A percentile compares a stretch with the other conserved stretches of the same genome.
Evolutionary conservation across 805 yeast genomes (phyloP).

Genomic region (Saturnispora galanensis): DNA sequence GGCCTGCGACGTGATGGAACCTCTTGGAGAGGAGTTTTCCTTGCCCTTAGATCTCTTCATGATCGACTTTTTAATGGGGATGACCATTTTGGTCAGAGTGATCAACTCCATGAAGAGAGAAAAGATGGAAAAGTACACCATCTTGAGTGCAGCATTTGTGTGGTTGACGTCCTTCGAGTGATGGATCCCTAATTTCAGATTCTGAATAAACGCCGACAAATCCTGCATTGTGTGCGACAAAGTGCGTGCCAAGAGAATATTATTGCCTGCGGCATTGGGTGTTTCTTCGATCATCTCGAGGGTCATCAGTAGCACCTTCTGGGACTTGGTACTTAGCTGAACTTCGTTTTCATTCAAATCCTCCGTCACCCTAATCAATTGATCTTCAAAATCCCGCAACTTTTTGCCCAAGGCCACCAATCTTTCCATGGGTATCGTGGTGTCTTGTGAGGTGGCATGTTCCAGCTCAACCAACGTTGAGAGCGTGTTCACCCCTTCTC

Average conservation of each 20-base stretch:
- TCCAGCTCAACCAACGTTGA: slow-evolving; percentile 8
- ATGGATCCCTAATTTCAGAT: slow-evolving; percentile 11
- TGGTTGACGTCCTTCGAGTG: no score
- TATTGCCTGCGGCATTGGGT: no score
- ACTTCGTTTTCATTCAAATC: slow-evolving; percentile 13
- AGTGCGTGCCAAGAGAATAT: slow-evolving; percentile 12
- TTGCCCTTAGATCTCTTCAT: not conserved
- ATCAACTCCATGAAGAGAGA: slow-evolving; percentile 24
- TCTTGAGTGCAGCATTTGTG: slow-evolving; percentile 12
- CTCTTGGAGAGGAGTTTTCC: not conserved
- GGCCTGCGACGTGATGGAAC: slow-evolving; percentile 1
- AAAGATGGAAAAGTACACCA: slow-evolving; percentile 20
- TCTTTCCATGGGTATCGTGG: slow-evolving; percentile 7
- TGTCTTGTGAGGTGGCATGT: not conserved
- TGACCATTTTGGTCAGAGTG: slow-evolving; percentile 18
- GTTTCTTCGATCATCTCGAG: slow-evolving; percentile 16
- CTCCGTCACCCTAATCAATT: slow-evolving; percentile 13
- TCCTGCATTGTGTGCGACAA: slow-evolving; percentile 18
- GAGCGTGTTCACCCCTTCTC: slow-evolving; percentile 7
- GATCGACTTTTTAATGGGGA: slow-evolving; percentile 13
- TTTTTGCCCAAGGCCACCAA: slow-evolving; percentile 17
- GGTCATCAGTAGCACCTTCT: slow-evolving; percentile 12
- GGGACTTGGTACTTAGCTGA: slow-evolving; percentile 12
- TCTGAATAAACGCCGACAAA: slow-evolving; percentile 14
- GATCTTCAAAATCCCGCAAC: slow-evolving; percentile 17